Evolutionary conservation across 2,329 filamentous ascomycete genomes (phyloP).

Genomic region (Arthrocladium fulminans): DNA sequence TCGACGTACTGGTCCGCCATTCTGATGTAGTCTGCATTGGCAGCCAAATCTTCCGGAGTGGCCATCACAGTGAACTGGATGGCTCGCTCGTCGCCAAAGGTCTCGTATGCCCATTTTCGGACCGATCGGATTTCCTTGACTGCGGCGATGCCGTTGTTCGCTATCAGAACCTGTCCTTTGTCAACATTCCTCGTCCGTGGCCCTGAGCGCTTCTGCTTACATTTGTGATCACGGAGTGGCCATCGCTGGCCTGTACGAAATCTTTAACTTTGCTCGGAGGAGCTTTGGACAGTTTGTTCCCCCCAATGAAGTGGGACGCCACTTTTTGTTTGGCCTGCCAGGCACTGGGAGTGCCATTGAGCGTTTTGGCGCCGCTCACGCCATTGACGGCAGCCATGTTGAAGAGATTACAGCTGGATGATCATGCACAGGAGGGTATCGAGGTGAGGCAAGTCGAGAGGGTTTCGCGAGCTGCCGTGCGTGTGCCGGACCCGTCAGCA

Average conservation of each 20-base stretch:
- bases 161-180: conserved; percentile 74
- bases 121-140: conserved; percentile 99
- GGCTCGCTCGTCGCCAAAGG: conserved; percentile 93
- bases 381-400: conserved; percentile 31
- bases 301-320: conserved; percentile 91
- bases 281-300: conserved; percentile 76
- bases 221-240: conserved; percentile 96
- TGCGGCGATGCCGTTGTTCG: conserved; percentile 98
- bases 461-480: conserved; percentile 5
- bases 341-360: conserved; percentile 50
- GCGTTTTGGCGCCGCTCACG: conserved; percentile 27
- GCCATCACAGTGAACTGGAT: conserved; percentile 99
- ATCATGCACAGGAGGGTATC: conserved; percentile 21
- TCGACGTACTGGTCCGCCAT: conserved; percentile 99
- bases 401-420: conserved; percentile 15
- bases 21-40: conserved; percentile 97
- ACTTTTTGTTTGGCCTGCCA: conserved; percentile 76
- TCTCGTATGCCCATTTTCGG: conserved; percentile 99
- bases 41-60: conserved; percentile 91
- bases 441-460: background rate
- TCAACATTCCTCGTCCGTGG: conserved; percentile 14
- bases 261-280: conserved; percentile 84
- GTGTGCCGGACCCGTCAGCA: conserved; percentile 7
- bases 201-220: conserved; percentile 47
- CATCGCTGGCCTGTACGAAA: conserved; percentile 80